Evolutionary conservation across 257 asterid species (phyloP).

Genomic region (Capsicum pubescens): DNA sequence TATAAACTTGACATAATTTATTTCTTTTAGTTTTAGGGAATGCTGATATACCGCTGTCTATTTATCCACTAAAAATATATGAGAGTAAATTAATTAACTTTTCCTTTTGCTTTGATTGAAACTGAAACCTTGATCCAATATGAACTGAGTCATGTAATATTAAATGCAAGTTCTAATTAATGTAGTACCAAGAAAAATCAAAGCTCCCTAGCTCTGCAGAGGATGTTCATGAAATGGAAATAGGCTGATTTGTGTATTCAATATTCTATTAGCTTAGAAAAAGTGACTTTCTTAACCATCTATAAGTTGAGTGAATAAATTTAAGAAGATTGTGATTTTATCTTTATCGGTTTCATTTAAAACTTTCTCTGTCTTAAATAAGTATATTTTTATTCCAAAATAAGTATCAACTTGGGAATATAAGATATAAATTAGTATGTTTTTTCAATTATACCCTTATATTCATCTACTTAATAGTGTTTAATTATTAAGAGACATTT

Average conservation of each 20-base stretch:
- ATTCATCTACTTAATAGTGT: too few relatives aligned
- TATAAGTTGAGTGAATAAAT: too few relatives aligned
- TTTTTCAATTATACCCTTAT: too few relatives aligned
- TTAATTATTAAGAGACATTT: too few relatives aligned
- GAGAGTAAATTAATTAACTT: not conserved
- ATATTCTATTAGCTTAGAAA: too few relatives aligned
- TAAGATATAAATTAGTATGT: too few relatives aligned
- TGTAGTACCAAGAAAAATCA: not conserved
- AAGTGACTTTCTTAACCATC: too few relatives aligned
- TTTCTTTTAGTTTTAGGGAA: not conserved
- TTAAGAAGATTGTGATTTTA: not conserved
- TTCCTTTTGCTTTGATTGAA: not conserved
- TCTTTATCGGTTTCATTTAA: not conserved
- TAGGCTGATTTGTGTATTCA: not conserved
- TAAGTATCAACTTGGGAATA: too few relatives aligned
- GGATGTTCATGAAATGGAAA: not conserved
- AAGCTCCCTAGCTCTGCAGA: not conserved
- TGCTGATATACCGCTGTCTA: too few relatives aligned
- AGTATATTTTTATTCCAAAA: too few relatives aligned
- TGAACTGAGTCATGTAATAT: not conserved
- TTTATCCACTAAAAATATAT: not conserved
- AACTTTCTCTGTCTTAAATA: too few relatives aligned
- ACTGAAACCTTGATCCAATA: not conserved
- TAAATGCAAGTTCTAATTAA: not conserved
- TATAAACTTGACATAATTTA: not conserved